Evolutionary conservation across 495 filamentous ascomycete species (phyloP), one percentile per base, ranked within the genome.

Genomic region (Penicillium ochrochloron): DNA sequence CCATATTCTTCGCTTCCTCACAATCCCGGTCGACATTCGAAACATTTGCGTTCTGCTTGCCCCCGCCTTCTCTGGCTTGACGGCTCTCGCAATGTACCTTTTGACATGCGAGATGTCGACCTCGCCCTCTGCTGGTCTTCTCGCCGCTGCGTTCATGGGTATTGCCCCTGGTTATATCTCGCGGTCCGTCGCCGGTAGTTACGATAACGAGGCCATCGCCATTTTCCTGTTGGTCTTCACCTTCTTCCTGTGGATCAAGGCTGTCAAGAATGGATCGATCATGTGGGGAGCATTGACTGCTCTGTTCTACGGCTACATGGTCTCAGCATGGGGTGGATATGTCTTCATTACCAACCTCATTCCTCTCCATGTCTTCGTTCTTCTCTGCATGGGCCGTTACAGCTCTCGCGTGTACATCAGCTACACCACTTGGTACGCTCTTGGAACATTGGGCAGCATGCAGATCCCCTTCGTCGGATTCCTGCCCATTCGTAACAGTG

Each of bases 291-390:
- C 92, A 17, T 82, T 97, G 64, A 94, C 94, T 64, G 96, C 96
- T 39, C 80, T 99, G 62, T 99, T 97, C 81, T 99, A 99, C 76
- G 96, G 96, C 62, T 99, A 99, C 85, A 99, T 99, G 96, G 96
- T 99, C 42, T 93, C 94, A 58, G 95, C 96, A 37, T 99, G 96
- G 96, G 96, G 96, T 82, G 96, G 96, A 74, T 99, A 99, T 77
- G 96, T 97, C 66, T 99, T 99, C 85, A 99, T 99, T 72, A 99
- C 96, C 65, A 98, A 97, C 73, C 81, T 99, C 76, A 89, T 99
- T 46, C 96, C 96, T 41, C 88, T 99, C 54, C 96, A 99, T 76
- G 89, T 92, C 17, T 96, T 99, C 73, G 94, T 98, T 33, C 85
- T 99, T 62, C 87, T 98, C 66, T 92, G 88, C 80, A 99, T 99